Percentiles rank a stretch among this genome's conserved stretches.
Evolutionary conservation across 2,329 filamentous ascomycete genomes (phyloP).

Genomic region (Leptographium flavum): DNA sequence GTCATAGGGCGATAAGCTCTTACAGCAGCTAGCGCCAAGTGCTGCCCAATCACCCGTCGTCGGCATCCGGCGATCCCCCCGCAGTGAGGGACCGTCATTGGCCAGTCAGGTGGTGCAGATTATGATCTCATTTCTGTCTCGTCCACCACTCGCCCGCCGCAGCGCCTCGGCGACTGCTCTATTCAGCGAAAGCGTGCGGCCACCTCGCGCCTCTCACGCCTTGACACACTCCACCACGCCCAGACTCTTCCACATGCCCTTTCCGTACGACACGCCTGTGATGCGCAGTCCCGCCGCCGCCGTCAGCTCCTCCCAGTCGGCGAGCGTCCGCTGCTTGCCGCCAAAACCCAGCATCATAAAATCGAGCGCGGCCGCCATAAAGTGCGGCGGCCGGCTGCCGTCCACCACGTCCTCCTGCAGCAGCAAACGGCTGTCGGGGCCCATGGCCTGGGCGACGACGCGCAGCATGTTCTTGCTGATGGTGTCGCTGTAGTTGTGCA

Average conservation of each 20-base stretch:
- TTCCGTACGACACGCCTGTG: constrained; percentile 3
- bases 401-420: constrained; percentile 13
- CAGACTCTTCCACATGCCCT: constrained; percentile 8
- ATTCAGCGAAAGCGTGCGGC: too few species aligned
- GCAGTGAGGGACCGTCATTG: background rate
- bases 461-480: constrained; percentile 18
- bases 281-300: constrained; percentile 10
- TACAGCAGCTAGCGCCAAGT: too few species aligned
- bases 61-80: background rate
- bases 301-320: constrained; percentile 8
- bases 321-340: constrained; percentile 14
- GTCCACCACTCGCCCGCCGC: background rate
- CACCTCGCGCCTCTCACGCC: too few species aligned
- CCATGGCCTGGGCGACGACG: constrained; percentile 17
- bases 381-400: constrained; percentile 5
- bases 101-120: background rate
- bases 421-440: constrained; percentile 14
- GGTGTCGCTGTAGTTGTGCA: constrained; percentile 23
- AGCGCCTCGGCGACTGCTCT: too few species aligned
- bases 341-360: constrained; percentile 13
- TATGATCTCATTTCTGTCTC: background rate
- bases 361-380: constrained; percentile 9
- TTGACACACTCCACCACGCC: constrained; percentile 13
- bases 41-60: background rate
- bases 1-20: background rate